Percentiles rank a stretch among this genome's conserved stretches.
phyloP scores from a whole-genome alignment of 2,329 filamentous ascomycete species.

The Fusarium staphyleae region DNA sequence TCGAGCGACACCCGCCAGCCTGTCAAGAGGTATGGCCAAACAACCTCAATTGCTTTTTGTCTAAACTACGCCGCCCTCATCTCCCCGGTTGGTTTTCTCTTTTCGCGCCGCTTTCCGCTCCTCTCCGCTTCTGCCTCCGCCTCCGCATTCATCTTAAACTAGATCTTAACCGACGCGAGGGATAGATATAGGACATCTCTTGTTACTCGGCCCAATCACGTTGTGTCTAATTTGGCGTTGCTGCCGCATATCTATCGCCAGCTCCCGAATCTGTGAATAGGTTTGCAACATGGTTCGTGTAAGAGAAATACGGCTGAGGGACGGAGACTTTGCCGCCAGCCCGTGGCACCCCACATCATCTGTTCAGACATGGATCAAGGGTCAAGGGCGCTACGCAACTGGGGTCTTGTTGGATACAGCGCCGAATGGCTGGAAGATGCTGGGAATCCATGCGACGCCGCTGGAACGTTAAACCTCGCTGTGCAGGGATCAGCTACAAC shows the following conservation, averaged over 20 bases:
- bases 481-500: conserved; percentile 33
- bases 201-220: conserved; percentile 33
- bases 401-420: conserved; percentile 25
- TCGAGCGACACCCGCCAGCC: conserved; percentile 3
- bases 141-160: conserved; percentile 31
- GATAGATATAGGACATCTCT: conserved; percentile 8
- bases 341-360: conserved; percentile 41
- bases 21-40: conserved; percentile 13
- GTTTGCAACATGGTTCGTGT: conserved; percentile 49
- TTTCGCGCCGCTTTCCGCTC: conserved; percentile 22
- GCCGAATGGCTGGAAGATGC: conserved; percentile 37
- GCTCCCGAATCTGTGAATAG: conserved; percentile 36
- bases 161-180: conserved; percentile 36
- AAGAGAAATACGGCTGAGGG: conserved; percentile 45
- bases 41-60: conserved; percentile 22
- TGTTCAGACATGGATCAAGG: conserved; percentile 23
- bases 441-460: conserved; percentile 36
- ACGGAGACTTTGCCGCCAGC: conserved; percentile 31
- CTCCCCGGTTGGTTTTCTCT: conserved; percentile 15
- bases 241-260: conserved; percentile 38
- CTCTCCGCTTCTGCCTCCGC: conserved; percentile 35
- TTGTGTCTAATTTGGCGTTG: conserved; percentile 24
- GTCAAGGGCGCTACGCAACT: conserved; percentile 2
- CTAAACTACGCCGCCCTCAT: conserved; percentile 1
- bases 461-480: conserved; percentile 41